phyloP scores from a whole-genome alignment of 129 eudicot genomes.

The Logfia minima region DNA sequence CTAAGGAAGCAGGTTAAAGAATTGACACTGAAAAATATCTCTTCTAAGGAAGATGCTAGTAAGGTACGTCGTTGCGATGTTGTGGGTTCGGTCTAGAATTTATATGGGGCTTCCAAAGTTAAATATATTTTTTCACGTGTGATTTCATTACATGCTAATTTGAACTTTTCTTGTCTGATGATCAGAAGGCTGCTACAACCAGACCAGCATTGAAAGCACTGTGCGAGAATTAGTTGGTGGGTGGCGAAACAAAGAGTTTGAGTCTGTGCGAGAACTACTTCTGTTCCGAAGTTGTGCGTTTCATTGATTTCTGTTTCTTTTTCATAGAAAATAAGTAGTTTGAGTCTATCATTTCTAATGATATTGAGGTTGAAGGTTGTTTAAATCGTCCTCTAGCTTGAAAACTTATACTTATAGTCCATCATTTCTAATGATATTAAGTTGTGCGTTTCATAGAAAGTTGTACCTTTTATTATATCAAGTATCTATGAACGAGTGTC shows the following conservation, averaged over 20 bases:
- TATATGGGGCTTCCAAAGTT: neutral
- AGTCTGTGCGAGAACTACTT: neutral
- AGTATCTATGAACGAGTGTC: neutral
- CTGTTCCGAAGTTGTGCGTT: neutral
- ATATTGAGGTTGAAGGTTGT: conserved; percentile 1
- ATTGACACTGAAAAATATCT: conserved; percentile 29
- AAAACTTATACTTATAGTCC: neutral
- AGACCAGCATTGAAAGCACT: conserved; percentile 48
- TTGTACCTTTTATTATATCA: neutral
- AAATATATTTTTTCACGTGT: neutral
- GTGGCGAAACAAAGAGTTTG: conserved; percentile 19
- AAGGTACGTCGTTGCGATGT: neutral
- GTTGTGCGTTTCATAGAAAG: neutral
- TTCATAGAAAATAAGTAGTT: neutral
- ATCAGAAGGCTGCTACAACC: conserved; percentile 16
- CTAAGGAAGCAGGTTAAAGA: conserved; percentile 44
- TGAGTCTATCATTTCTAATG: conserved; percentile 1
- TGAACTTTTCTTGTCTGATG: neutral
- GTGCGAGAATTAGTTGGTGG: conserved; percentile 41
- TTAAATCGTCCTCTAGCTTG: neutral
- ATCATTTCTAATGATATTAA: neutral
- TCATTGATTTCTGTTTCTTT: neutral
- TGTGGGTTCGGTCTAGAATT: neutral
- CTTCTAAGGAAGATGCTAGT: neutral
- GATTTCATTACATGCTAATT: neutral